These are phyloP conservation scores for Dimocarpus longan DNA, from an alignment of 345 rosid species.

Conservation along the genomic window DNA sequence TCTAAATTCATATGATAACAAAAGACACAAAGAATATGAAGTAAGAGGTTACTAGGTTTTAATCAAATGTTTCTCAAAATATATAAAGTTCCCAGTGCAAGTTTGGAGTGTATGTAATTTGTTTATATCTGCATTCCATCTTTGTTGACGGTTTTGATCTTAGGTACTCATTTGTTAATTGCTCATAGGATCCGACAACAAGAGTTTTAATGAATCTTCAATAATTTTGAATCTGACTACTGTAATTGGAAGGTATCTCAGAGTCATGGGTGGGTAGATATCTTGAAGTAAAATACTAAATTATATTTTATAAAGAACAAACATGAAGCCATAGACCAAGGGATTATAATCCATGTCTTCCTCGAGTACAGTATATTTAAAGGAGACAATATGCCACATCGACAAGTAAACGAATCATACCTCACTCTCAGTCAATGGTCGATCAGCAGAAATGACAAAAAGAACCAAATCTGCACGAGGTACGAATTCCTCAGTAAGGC, in stretches of 20 bases:
- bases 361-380: not conserved
- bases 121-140: not conserved
- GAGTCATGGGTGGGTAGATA: not conserved
- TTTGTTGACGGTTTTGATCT: not conserved
- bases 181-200: not conserved
- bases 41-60: not conserved
- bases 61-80: not conserved
- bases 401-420: constrained; percentile 41
- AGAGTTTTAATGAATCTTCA: not conserved
- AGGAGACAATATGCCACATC: constrained; percentile 13
- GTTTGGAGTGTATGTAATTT: not conserved
- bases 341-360: constrained; percentile 5
- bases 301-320: not conserved
- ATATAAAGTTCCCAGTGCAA: not conserved
- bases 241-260: not conserved
- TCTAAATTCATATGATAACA: not conserved
- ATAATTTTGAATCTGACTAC: not conserved
- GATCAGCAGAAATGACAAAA: constrained; percentile 95
- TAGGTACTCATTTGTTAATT: not conserved
- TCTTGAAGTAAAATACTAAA: not conserved
- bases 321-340: not conserved
- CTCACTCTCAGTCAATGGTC: constrained; percentile 97
- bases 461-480: constrained; percentile 95
- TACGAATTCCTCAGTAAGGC: constrained; percentile 93
- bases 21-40: not conserved